A percentile compares a stretch with the other conserved stretches of the same genome.
Conservation (phyloP, 495 filamentous ascomycete genomes). For the Aspergillus mulundensis region DNA sequence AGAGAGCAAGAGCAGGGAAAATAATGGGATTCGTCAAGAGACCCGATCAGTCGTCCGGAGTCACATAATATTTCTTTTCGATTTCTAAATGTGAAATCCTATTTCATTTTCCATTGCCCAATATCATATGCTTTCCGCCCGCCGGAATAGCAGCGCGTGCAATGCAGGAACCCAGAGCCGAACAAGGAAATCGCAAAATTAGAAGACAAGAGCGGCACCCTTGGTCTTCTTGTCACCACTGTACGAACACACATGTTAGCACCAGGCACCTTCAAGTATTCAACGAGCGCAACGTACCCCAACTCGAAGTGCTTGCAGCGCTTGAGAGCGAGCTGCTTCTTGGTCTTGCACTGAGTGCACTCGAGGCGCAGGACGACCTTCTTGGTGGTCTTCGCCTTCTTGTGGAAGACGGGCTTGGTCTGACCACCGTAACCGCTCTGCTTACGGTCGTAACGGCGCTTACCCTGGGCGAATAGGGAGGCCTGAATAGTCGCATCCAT, state of each 20-base stretch:
- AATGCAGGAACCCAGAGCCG: slow-evolving; percentile 48
- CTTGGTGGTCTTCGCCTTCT: slow-evolving; percentile 99
- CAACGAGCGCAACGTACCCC: slow-evolving; percentile 60
- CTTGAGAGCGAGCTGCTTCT: slow-evolving; percentile 96
- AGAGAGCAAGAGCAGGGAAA: background rate
- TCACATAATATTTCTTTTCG: slow-evolving; percentile 40
- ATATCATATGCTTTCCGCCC: slow-evolving; percentile 39
- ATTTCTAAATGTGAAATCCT: slow-evolving; percentile 45
- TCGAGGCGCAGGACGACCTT: slow-evolving; percentile 98
- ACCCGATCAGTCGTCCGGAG: slow-evolving; percentile 39
- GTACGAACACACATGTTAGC: slow-evolving; percentile 19
- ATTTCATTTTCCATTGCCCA: slow-evolving; percentile 49
- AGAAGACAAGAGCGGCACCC: slow-evolving; percentile 99
- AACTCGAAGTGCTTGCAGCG: slow-evolving; percentile 99
- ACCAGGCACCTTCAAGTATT: background rate
- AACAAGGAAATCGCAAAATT: slow-evolving; percentile 51
- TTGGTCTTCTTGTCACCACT: slow-evolving; percentile 99
- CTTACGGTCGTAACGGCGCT: slow-evolving; percentile 99
- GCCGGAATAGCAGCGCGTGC: slow-evolving; percentile 36
- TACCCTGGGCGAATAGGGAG: slow-evolving; percentile 94
- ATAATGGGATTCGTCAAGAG: slow-evolving; percentile 24
- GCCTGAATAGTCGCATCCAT: slow-evolving; percentile 53
- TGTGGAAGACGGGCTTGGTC: slow-evolving; percentile 99
- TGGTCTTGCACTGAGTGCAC: slow-evolving; percentile 95
- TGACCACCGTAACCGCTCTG: slow-evolving; percentile 99